Evolutionary conservation across 1,284 basidiomycete species (phyloP), one percentile per base, ranked within the genome.

Genomic region (Malassezia sympodialis): DNA sequence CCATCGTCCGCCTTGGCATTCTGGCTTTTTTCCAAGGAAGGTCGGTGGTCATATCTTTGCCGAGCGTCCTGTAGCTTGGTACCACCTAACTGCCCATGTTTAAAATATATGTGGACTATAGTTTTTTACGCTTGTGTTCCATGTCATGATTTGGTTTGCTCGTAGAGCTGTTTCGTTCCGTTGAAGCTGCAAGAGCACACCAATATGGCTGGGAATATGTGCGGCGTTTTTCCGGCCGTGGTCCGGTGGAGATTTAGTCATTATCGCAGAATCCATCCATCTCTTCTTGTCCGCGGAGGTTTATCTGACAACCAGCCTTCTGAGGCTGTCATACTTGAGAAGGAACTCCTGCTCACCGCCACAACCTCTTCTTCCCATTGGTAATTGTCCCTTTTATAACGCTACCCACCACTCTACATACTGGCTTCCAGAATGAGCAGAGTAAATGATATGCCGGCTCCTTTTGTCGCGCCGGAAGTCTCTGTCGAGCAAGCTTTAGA

Each of bases 391-490:
- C 4, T 39, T 15, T 39, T n/a, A 34, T 14, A 34, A 39, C 6
- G 37, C 37, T 39, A 39, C 19, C 19, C 37, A 39, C 37, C 37
- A 39, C 42, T 43, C 24, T 30, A 27, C 5, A 15, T 17, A 2
- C 8, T 26, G 3, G 2, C 21, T 17, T 14, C 21, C 2, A 43
- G 1, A 5, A 43, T 43, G 42, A 43, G 11, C 17, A 43, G 28
- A 30, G 42, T 27, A 14, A 26, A 27, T n/a, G 30, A 46, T 31
- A 23, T 24, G 41, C 41, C 23, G 27, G 41, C 19, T 15, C 41
- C 41, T n/a, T 43, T 43, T n/a, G 15, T 43, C 11, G 41, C 41
- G 12, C 41, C 41, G n/a, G 41, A 43, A 43, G 41, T n/a, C n/a
- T 43, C 41, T 43, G 41, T 28, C 11, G 32, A 49, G 5, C 27